Conservation (phyloP, 2,329 filamentous ascomycete species). For the Aaosphaeria arxii region DNA sequence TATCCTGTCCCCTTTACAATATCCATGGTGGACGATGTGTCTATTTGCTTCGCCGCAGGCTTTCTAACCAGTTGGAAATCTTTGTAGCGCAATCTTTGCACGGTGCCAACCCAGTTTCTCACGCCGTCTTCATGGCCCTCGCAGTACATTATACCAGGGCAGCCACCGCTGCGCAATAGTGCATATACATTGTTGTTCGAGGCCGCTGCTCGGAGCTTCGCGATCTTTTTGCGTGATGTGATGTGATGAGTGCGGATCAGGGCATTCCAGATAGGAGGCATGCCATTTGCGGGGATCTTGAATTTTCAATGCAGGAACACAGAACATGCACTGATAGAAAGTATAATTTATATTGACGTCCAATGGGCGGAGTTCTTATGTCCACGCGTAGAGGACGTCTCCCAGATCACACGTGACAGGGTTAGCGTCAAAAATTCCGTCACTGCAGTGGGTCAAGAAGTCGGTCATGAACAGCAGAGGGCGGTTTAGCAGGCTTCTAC, state of each 20-base stretch:
- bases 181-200: slow-evolving; percentile 60
- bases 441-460: too few species aligned
- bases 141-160: slow-evolving; percentile 77
- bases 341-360: too few species aligned
- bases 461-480: too few species aligned
- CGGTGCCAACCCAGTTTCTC: slow-evolving; percentile 61
- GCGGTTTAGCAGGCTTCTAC: background rate
- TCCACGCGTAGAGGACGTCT: too few species aligned
- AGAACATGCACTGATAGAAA: too few species aligned
- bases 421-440: too few species aligned
- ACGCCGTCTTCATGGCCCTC: slow-evolving; percentile 59
- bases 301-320: background rate
- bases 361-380: too few species aligned
- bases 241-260: slow-evolving; percentile 79
- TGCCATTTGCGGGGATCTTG: background rate
- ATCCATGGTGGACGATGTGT: slow-evolving; percentile 6
- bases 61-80: slow-evolving; percentile 65
- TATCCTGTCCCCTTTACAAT: background rate
- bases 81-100: slow-evolving; percentile 67
- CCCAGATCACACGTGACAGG: too few species aligned
- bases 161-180: slow-evolving; percentile 64
- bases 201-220: slow-evolving; percentile 62
- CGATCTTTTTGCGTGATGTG: slow-evolving; percentile 73
- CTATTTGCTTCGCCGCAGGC: slow-evolving; percentile 40
- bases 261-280: slow-evolving; percentile 46